Conservation (phyloP, 1,284 basidiomycete genomes). For the Malassezia equina region DNA sequence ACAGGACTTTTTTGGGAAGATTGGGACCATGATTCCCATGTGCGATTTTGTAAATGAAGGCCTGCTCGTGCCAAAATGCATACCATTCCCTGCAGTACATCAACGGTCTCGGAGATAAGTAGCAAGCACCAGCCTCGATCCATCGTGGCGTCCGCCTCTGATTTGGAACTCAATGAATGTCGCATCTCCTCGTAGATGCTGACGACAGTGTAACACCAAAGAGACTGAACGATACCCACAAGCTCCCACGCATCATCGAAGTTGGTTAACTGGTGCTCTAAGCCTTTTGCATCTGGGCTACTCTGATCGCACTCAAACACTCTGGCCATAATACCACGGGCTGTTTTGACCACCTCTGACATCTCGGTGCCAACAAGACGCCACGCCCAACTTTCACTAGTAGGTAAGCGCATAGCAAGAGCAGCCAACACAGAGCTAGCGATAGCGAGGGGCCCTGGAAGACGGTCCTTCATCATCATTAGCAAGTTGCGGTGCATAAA, state of each 20-base stretch:
- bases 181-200: conserved; percentile 1
- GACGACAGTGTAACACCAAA: conserved; percentile 14
- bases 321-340: background rate
- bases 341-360: background rate
- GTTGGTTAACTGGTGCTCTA: background rate
- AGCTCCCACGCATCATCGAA: conserved; percentile 5
- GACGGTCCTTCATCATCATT: background rate
- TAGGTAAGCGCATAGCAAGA: conserved; percentile 7
- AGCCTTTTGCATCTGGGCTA: background rate
- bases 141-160: background rate
- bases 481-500: conserved; percentile 16
- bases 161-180: background rate
- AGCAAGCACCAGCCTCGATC: background rate
- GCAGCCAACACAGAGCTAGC: conserved; percentile 5
- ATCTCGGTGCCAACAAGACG: conserved; percentile 1
- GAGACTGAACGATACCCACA: conserved; percentile 4
- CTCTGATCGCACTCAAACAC: background rate
- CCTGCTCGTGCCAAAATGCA: background rate
- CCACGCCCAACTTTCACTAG: conserved; percentile 12
- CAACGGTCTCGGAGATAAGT: background rate
- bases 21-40: background rate
- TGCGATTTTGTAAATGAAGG: background rate
- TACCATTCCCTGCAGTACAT: background rate
- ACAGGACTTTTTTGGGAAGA: background rate
- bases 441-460: conserved; percentile 9